Evolutionary conservation across 2,329 filamentous ascomycete genomes (phyloP), one percentile per base, ranked within the genome.

Genomic region (Paracamarosporium sp.): DNA sequence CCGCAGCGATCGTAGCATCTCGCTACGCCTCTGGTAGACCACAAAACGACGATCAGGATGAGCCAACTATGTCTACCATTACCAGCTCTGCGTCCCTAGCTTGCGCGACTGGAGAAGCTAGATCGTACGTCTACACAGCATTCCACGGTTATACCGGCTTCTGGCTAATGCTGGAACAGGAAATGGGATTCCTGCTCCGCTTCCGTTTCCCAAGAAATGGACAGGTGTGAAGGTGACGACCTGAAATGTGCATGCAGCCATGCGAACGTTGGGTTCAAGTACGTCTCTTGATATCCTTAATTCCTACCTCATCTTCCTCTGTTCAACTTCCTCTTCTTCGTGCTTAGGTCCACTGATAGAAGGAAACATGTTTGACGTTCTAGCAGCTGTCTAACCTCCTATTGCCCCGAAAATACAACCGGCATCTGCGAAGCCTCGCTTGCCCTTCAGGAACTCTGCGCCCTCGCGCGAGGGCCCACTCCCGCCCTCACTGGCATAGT

Each of bases 171-270:
- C 50, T 56, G 22, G 5, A 4, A 38, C 22, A 67, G 62, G 11
- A 56, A 57, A 57, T 67, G 53, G 25, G 43, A 52, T 25, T 64
- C 57, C 30, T 67, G 57, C 47, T 61, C 56, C 20, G 57, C 53
- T 7, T 64, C 59, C 43, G 36, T 59, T 47, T 55, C 50, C 20
- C 38, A 43, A 5, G 38, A 54, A 27, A 50, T 67, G 28, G 53
- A 60, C 38, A 45, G 41, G 36, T 64, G 61, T 54, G n/a, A 54
- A 44, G 50, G 59, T 36, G 28, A 47, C 24, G 55, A 65, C 31
- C 28, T 59, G 20, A 40, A 6, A 33, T 67, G 62, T 44, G 59
- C 55, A 13, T 67, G 61, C 50, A 57, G 30, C 22, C 30, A 56
- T 27, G 62, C 59, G 15, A 58, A 45, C 22, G 41, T 45, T 20